These are phyloP conservation scores for Salisapilia sapeloensis DNA, from an alignment of 352 stramenopile genomes.

Conservation along the genomic window DNA sequence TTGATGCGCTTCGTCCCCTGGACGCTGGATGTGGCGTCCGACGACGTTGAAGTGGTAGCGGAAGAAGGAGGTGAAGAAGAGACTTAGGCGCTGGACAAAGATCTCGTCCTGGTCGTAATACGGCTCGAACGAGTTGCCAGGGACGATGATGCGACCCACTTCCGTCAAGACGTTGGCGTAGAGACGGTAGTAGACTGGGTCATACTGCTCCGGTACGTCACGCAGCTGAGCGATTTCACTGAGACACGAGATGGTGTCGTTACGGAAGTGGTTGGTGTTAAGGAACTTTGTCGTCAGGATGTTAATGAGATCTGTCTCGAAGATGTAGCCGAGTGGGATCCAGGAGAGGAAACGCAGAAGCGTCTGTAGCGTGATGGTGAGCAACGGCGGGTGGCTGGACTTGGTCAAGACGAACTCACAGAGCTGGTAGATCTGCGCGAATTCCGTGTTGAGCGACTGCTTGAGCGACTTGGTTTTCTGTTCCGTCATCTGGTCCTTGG, in stretches of 20 bases:
- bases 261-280: slow-evolving; percentile 87
- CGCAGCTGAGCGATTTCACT: slow-evolving; percentile 94
- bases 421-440: slow-evolving; percentile 96
- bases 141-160: slow-evolving; percentile 83
- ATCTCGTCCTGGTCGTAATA: slow-evolving; percentile 89
- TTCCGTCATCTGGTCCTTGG: slow-evolving; percentile 94
- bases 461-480: slow-evolving; percentile 98
- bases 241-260: slow-evolving; percentile 94
- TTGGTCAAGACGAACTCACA: slow-evolving; percentile 97
- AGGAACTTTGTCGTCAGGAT: slow-evolving; percentile 96
- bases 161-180: slow-evolving; percentile 90
- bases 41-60: slow-evolving; percentile 90
- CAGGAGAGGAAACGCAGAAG: slow-evolving; percentile 96
- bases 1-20: slow-evolving; percentile 78
- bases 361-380: slow-evolving; percentile 95
- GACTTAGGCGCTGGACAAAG: slow-evolving; percentile 93
- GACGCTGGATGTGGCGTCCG: slow-evolving; percentile 67
- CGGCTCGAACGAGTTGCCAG: slow-evolving; percentile 85
- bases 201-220: slow-evolving; percentile 87
- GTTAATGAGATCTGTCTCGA: slow-evolving; percentile 93
- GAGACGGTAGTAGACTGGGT: slow-evolving; percentile 88
- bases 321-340: slow-evolving; percentile 98
- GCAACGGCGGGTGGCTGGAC: slow-evolving; percentile 81
- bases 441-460: slow-evolving; percentile 95
- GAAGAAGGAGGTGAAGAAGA: slow-evolving; percentile 96